Evolutionary conservation across 306 rosid genomes (phyloP), one percentile per base, ranked within the genome.

Genomic region (Ormosia semicastrata): DNA sequence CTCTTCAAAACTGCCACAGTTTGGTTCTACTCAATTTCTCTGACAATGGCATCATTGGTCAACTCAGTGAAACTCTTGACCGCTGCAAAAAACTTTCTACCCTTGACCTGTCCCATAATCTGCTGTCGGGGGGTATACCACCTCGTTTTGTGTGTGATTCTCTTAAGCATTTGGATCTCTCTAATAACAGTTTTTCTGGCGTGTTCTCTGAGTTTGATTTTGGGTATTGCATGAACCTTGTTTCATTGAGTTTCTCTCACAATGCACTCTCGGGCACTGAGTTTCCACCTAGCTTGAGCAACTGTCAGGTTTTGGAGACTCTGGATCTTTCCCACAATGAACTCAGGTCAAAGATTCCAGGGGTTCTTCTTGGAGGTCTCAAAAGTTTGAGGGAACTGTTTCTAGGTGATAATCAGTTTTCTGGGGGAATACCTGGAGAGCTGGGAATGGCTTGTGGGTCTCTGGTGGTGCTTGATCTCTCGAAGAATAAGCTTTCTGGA

Each of bases 321-420:
- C 87, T 92, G 0, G 91, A 92, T 85, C 86, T 92, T 52, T 91
- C 95, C 5, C 72, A 52, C 71, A 92, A 92, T 47, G 68, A 80
- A 37, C 73, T 92, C 4, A 67, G 4, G n/a, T 18, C 36, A 58
- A 60, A 73, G 32, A 91, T 90, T 82, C 97, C 93, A 0, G 85
- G 84, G 18, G 81, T 4, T 52, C 70, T 92, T 70, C 79, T 89
- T 41, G 87, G 70, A 0, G 85, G 47, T 65, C 66, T 92, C 59
- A 82, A 64, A 88, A 89, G 76, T 7, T 56, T 92, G 79, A 91
- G 66, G 87, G 81, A 66, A 7, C 83, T 92, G 39, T 82, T 71
- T 80, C 54, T 92, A 36, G 82, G 81, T 58, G 85, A 75, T 32
- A 92, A 89, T 69, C 11, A 60, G 2, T 89, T 92, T 24, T 63